phyloP scores from a whole-genome alignment of 202 grass and related monocot species.

The Panicum hallii region DNA sequence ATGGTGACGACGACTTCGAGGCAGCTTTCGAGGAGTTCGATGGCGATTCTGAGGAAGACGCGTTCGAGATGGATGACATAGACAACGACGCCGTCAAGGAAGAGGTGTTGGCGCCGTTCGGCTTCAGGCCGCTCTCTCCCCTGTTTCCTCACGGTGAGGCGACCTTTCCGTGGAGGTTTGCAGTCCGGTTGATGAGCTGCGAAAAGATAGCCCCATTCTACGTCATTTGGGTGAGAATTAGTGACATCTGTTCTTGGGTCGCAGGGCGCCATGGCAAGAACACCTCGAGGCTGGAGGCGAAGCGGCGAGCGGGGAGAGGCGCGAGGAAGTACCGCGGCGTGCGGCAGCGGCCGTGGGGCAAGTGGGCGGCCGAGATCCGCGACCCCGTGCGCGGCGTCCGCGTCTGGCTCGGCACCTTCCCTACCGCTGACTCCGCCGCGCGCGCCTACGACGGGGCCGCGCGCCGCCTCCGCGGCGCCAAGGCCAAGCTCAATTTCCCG shows the following conservation, averaged over 20 bases:
- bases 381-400: constrained; percentile 40
- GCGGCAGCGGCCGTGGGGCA: constrained; percentile 13
- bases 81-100: not conserved
- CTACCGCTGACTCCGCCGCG: constrained; percentile 51
- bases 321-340: constrained; percentile 49
- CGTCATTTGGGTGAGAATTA: too few relatives aligned
- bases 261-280: not conserved
- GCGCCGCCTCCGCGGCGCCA: constrained; percentile 50
- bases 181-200: too few relatives aligned
- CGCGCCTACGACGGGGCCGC: constrained; percentile 57
- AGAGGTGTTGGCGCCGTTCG: not conserved
- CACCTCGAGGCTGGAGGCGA: not conserved
- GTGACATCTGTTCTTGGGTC: not conserved
- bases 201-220: too few relatives aligned
- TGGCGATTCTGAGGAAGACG: constrained; percentile 6
- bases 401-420: constrained; percentile 68
- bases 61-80: not conserved
- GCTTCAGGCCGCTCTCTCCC: not conserved
- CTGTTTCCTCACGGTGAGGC: constrained; percentile 28
- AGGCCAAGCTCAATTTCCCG: constrained; percentile 67
- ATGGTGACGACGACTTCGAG: constrained; percentile 40
- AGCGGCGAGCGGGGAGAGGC: not conserved
- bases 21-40: constrained; percentile 45
- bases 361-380: not conserved
- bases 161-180: not conserved